Base-by-base conservation (phyloP, 805 yeast genomes). In the Metschnikowia kunwiensis region DNA sequence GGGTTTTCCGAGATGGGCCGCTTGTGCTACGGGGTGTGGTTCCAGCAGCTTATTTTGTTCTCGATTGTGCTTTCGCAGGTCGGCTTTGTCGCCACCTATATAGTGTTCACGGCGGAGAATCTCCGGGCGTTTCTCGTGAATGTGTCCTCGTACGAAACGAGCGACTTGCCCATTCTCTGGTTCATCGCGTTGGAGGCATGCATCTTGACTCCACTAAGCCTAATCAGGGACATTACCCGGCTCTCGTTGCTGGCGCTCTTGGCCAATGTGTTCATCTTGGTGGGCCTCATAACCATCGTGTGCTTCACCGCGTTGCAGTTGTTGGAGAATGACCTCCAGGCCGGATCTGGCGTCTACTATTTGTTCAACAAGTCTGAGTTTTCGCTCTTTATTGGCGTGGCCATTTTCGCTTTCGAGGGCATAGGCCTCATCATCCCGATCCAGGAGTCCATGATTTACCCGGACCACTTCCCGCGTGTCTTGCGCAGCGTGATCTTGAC, bases 361-460 rank as follows among this genome's bases (percentile, higher is more conserved):
- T 55, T 60, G 22, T 73, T 83, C 60, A 83, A 83, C 55, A 43
- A 63, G 20, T 65, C 70, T 4, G 70, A 70, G 33, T 84, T 86
- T 70, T 77, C 91, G 0, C 60, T 85, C 31, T 84, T 84, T 52
- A 78, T 84, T 33, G 94, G 94, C 7, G 86, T 85, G 5, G 89
- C 91, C 2, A 84, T 85, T 20, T 85, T 85, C 65, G 87, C 93
- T n/a, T 85, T 83, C 54, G 94, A 85, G 61, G 94, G 94, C 1
- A 83, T 85, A 39, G 93, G 94, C 0, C 65, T 85, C 30, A 81
- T 85, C 32, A 80, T 85, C 16, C 94, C 94, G 0, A 81, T 85
- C 35, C 87, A 84, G 51, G 86, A 84, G 48, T 81, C 93, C 1
- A 85, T 85, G 93, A 73, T 69, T 32, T 62, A 81, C 47, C 93